Evolutionary conservation across 257 asterid species (phyloP).

Genomic region (Leptodermis oblonga): DNA sequence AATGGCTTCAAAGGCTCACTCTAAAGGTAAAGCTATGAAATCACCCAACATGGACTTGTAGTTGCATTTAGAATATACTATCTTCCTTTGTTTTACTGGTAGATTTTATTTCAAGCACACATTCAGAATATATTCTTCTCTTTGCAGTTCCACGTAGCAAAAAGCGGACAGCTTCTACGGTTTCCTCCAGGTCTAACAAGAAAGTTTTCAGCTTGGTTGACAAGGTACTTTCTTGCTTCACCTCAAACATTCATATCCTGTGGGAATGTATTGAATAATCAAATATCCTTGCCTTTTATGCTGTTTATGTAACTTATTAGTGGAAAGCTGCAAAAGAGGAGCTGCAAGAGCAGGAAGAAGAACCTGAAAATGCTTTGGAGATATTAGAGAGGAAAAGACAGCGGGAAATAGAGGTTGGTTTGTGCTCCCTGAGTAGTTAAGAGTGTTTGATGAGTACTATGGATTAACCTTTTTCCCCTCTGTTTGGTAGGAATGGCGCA

Average conservation of each 20-base stretch:
- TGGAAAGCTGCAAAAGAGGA: conserved; percentile 99
- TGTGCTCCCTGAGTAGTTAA: conserved; percentile 6
- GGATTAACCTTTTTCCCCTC: conserved; percentile 5
- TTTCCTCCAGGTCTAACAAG: conserved; percentile 79
- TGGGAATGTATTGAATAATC: neutral
- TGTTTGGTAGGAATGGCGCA: conserved; percentile 74
- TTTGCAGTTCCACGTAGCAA: conserved; percentile 64
- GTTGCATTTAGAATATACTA: neutral
- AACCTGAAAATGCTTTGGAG: conserved; percentile 69
- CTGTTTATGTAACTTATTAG: conserved; percentile 32
- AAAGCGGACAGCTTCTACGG: conserved; percentile 63
- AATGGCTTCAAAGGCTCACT: conserved; percentile 47
- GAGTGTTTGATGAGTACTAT: neutral
- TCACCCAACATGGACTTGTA: neutral
- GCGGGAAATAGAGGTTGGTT: conserved; percentile 85
- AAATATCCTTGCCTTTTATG: neutral
- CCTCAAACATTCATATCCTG: neutral
- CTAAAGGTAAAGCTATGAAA: conserved; percentile 52
- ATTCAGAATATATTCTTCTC: conserved; percentile 3
- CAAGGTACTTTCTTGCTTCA: conserved; percentile 48
- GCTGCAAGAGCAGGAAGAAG: conserved; percentile 75
- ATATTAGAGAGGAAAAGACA: conserved; percentile 72
- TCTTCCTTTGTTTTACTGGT: neutral
- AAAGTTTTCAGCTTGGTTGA: conserved; percentile 95
- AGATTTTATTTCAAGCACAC: neutral